Percentiles rank a stretch among this genome's conserved stretches.
These are phyloP conservation scores for Phaffomyces antillensis DNA, from an alignment of 805 yeast species.

Conservation along the genomic window DNA sequence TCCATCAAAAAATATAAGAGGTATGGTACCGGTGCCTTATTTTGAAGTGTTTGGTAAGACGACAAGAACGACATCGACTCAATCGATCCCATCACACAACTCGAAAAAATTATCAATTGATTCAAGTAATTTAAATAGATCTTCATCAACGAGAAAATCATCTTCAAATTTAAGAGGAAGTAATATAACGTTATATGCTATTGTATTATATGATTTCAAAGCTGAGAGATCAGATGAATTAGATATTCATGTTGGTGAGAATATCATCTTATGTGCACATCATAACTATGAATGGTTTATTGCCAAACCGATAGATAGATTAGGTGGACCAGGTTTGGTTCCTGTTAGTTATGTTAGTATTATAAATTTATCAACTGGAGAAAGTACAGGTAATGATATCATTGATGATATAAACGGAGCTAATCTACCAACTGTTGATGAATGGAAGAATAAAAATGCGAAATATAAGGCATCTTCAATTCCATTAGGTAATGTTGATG, in stretches of 20 bases:
- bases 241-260: conserved; percentile 78
- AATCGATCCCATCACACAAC: conserved; percentile 2
- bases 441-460: conserved; percentile 90
- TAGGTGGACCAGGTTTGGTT: conserved; percentile 96
- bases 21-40: conserved; percentile 81
- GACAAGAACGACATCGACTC: conserved; percentile 1
- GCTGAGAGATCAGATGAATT: conserved; percentile 80
- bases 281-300: conserved; percentile 97
- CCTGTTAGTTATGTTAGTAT: conserved; percentile 88
- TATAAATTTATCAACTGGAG: conserved; percentile 64
- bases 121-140: not conserved
- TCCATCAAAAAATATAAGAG: conserved; percentile 69
- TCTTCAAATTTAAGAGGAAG: too few species aligned
- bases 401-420: conserved; percentile 55
- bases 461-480: conserved; percentile 88
- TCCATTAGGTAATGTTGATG: conserved; percentile 55
- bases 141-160: too few species aligned
- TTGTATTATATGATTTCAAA: conserved; percentile 75
- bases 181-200: conserved; percentile 59
- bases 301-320: conserved; percentile 89
- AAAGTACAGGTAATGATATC: conserved; percentile 48
- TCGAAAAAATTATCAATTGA: conserved; percentile 1
- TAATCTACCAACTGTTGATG: conserved; percentile 84
- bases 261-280: conserved; percentile 89
- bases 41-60: conserved; percentile 73